A percentile compares a stretch with the other conserved stretches of the same genome.
phyloP scores from a whole-genome alignment of 2,329 filamentous ascomycete genomes.

The Cladophialophora psammophila region DNA sequence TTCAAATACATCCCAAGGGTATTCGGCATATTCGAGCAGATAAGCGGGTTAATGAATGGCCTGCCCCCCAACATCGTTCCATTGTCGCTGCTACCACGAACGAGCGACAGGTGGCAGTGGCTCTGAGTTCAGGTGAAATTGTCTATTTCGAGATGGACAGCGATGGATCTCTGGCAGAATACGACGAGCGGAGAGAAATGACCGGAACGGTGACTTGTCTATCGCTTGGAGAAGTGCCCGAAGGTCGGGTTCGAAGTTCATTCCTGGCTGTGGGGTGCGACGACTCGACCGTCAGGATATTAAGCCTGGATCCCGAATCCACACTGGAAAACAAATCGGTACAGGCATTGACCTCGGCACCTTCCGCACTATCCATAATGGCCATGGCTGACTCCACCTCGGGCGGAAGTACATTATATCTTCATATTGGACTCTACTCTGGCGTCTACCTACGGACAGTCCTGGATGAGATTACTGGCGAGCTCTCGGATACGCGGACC shows the following conservation, averaged over 20 bases:
- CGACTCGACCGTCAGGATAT: conserved; percentile 91
- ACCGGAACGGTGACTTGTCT: conserved; percentile 92
- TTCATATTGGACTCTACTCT: conserved; percentile 94
- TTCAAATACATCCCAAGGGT: conserved; percentile 96
- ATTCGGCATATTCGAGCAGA: conserved; percentile 86
- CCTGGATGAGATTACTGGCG: conserved; percentile 92
- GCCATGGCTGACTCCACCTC: conserved; percentile 93
- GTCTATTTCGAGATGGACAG: conserved; percentile 98
- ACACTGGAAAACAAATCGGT: conserved; percentile 94
- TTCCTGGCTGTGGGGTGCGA: conserved; percentile 97
- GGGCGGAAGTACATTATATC: conserved; percentile 85
- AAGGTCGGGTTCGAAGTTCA: conserved; percentile 85
- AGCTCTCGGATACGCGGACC: conserved; percentile 91
- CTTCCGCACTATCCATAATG: conserved; percentile 88
- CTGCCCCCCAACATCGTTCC: conserved; percentile 87
- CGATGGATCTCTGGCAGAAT: conserved; percentile 89
- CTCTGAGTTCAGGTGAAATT: conserved; percentile 93
- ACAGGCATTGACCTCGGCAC: conserved; percentile 88
- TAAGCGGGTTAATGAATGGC: conserved; percentile 87
- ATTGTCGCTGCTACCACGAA: conserved; percentile 96
- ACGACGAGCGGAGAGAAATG: conserved; percentile 94
- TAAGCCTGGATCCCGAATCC: conserved; percentile 87
- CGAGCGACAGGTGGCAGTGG: conserved; percentile 88
- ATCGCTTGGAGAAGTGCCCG: conserved; percentile 91
- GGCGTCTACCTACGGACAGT: conserved; percentile 96